Percentiles rank a stretch among this genome's conserved stretches.
These are phyloP conservation scores for Cercospora sojina DNA, from an alignment of 2,329 filamentous ascomycete species.

Conservation along the genomic window DNA sequence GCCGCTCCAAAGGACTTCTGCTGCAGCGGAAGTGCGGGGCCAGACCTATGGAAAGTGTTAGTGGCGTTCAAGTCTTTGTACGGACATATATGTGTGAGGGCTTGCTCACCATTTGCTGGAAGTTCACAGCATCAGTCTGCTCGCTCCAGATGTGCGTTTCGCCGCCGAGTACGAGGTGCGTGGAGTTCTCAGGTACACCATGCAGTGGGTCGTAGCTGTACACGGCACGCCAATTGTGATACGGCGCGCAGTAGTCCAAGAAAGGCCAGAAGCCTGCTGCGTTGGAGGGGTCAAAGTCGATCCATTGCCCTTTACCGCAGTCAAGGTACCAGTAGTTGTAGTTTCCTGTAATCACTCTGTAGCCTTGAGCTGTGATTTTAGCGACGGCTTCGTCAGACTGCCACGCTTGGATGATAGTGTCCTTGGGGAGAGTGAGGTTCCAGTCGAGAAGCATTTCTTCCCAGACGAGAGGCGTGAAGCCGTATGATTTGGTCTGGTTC, in stretches of 20 bases:
- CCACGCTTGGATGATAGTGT: conserved; percentile 80
- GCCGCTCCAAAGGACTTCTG: conserved; percentile 79
- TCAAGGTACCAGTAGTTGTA: conserved; percentile 76
- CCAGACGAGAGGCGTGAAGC: conserved; percentile 77
- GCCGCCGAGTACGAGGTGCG: conserved; percentile 72
- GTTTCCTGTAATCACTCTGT: conserved; percentile 72
- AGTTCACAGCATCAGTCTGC: conserved; percentile 69
- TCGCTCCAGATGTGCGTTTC: conserved; percentile 83
- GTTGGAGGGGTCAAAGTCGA: conserved; percentile 63
- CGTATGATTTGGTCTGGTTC: conserved; percentile 58
- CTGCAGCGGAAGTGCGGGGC: conserved; percentile 72
- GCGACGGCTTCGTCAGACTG: conserved; percentile 62
- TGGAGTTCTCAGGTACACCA: conserved; percentile 60
- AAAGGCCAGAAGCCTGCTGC: conserved; percentile 64
- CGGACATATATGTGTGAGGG: not conserved
- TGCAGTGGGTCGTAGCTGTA: conserved; percentile 76
- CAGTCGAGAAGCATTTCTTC: conserved; percentile 80
- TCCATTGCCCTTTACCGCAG: conserved; percentile 77
- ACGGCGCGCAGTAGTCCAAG: conserved; percentile 75
- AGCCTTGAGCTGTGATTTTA: conserved; percentile 60
- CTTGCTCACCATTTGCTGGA: conserved; percentile 60
- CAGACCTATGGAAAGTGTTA: conserved; percentile 52
- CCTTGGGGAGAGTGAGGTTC: conserved; percentile 69
- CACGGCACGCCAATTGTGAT: conserved; percentile 77
- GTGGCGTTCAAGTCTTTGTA: not conserved